A percentile compares a stretch with the other conserved stretches of the same genome.
phyloP scores from a whole-genome alignment of 495 filamentous ascomycete genomes.

The Podospora pseudopauciseta region DNA sequence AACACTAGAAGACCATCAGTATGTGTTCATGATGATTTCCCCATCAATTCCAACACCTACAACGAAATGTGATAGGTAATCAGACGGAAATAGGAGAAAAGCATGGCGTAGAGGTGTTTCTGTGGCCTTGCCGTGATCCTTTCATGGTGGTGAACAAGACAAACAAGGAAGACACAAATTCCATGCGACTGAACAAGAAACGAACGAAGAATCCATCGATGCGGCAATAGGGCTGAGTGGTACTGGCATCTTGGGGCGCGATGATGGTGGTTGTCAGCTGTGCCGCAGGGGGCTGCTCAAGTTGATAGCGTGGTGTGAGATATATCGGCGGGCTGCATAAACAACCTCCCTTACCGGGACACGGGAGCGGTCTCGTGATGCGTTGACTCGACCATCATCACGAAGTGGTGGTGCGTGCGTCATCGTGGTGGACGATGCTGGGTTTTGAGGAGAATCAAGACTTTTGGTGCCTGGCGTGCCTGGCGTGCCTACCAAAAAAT shows the following conservation, averaged over 20 bases:
- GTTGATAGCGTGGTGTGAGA: background rate
- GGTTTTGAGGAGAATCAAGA: background rate
- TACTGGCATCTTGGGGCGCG: too few species aligned
- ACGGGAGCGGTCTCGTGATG: background rate
- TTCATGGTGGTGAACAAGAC: background rate
- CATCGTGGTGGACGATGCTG: background rate
- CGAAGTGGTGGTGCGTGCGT: background rate
- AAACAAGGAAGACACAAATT: background rate
- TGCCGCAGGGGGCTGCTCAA: background rate
- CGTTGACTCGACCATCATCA: background rate
- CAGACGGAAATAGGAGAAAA: background rate
- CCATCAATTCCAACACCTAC: background rate
- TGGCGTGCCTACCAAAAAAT: conserved; percentile 2
- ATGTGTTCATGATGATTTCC: background rate
- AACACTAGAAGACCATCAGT: background rate
- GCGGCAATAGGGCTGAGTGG: background rate
- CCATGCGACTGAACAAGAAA: background rate
- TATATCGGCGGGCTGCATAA: background rate
- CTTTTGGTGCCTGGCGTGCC: conserved; percentile 4
- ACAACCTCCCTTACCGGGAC: background rate
- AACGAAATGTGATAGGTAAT: background rate
- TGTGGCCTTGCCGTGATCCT: background rate
- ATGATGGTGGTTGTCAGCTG: background rate
- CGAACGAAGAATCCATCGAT: background rate
- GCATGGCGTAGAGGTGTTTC: background rate